Evolutionary conservation across 2,329 filamentous ascomycete species (phyloP).

Genomic region (Beauveria brongniartii): DNA sequence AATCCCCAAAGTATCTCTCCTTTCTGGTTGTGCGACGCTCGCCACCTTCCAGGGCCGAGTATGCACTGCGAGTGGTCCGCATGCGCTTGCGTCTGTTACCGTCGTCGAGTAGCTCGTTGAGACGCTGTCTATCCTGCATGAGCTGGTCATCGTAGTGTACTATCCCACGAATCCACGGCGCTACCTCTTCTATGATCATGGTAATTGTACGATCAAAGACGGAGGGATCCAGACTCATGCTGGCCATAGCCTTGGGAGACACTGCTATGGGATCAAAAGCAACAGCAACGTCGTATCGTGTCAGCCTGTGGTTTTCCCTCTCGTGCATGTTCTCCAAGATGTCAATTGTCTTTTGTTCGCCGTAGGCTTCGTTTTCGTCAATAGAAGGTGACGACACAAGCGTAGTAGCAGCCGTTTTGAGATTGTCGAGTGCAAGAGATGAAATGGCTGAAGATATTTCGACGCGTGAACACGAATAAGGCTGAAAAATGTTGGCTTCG

Average conservation of each 20-base stretch:
- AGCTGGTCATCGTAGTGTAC: conserved; percentile 66
- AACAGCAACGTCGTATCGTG: conserved; percentile 44
- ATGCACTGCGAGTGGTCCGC: conserved; percentile 65
- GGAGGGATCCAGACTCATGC: conserved; percentile 52
- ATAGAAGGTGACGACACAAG: conserved; percentile 18
- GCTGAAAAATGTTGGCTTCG: conserved; percentile 31
- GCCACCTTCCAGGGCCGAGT: conserved; percentile 70
- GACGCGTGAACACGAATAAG: conserved; percentile 21
- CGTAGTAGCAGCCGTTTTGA: conserved; percentile 11
- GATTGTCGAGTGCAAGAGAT: conserved; percentile 21
- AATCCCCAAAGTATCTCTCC: conserved; percentile 63
- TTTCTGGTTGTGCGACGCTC: conserved; percentile 56
- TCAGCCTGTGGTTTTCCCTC: conserved; percentile 23
- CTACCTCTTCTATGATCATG: conserved; percentile 66
- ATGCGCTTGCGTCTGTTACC: conserved; percentile 44
- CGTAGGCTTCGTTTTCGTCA: not conserved
- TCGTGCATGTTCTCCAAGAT: conserved; percentile 32
- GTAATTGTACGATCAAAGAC: conserved; percentile 66
- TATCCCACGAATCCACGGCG: conserved; percentile 84
- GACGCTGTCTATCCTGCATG: conserved; percentile 55
- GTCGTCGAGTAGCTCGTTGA: conserved; percentile 56
- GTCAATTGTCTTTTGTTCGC: conserved; percentile 26
- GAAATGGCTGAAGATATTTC: conserved; percentile 23
- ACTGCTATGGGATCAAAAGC: conserved; percentile 55
- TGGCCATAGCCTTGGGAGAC: conserved; percentile 33